phyloP scores from a whole-genome alignment of 2,329 filamentous ascomycete species.

The Ceratocystis alfenasii region DNA sequence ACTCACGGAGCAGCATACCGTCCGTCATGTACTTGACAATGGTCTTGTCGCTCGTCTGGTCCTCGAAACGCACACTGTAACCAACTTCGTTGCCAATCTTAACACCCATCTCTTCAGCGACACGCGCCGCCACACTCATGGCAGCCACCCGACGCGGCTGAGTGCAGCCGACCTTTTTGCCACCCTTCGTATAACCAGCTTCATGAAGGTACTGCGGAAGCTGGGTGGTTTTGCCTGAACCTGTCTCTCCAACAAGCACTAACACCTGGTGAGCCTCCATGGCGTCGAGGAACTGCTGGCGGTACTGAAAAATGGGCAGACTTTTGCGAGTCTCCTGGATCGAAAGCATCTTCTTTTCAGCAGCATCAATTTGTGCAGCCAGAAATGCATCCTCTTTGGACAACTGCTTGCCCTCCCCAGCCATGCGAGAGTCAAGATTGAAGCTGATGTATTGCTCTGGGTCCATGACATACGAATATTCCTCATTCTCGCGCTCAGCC shows the following conservation, averaged over 20 bases:
- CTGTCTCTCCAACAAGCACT: conserved; percentile 89
- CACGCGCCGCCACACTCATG: conserved; percentile 93
- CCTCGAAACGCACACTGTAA: conserved; percentile 90
- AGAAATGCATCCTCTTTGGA: conserved; percentile 69
- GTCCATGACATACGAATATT: conserved; percentile 91
- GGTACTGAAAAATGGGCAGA: conserved; percentile 78
- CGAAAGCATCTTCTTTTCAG: conserved; percentile 73
- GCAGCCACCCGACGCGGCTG: conserved; percentile 91
- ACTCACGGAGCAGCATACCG: conserved; percentile 82
- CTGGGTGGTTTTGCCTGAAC: conserved; percentile 91
- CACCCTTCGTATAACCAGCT: conserved; percentile 73
- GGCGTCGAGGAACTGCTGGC: conserved; percentile 75
- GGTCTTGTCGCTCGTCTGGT: conserved; percentile 82
- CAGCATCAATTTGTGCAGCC: conserved; percentile 71
- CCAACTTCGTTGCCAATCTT: conserved; percentile 87
- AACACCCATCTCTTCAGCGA: conserved; percentile 84
- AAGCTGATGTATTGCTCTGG: conserved; percentile 80
- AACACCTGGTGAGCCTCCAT: conserved; percentile 76
- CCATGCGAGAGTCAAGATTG: conserved; percentile 59
- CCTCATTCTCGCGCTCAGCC: conserved; percentile 56
- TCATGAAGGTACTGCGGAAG: conserved; percentile 88
- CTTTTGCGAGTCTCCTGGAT: conserved; percentile 89
- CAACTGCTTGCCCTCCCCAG: conserved; percentile 58
- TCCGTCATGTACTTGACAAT: conserved; percentile 95
- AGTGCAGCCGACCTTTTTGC: conserved; percentile 80